Base-by-base conservation (phyloP, 768 basidiomycete species). In the Paxillus ammoniavirescens region DNA sequence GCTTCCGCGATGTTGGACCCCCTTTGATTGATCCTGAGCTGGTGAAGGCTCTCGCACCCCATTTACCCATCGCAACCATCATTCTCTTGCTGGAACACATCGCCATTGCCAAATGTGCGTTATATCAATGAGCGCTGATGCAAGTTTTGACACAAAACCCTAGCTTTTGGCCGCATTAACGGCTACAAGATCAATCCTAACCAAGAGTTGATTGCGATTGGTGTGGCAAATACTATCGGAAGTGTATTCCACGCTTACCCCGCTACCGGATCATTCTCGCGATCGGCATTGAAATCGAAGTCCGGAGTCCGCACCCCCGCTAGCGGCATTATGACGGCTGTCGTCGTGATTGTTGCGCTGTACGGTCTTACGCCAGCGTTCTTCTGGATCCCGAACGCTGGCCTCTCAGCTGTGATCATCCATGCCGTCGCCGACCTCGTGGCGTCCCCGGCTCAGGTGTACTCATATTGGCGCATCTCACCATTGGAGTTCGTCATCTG, bases 201-300 rank as follows among this genome's bases (percentile, higher is more conserved):
- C 72, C 94, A 97, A 70, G 95, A 97, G 69, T 79, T 98, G 46
- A 90, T 98, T 61, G 94, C 96, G 40, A 98, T 99, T 60, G 96
- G 96, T n/a, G 92, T 98, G 17, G 90, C 93, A 15, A 96, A 96
- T 70, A 91, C 91, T 1, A 65, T 97, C 57, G 96, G 96, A 3
- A 88, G 91, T 14, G 76, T 90, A 60, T 98, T 99, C 70, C 81
- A 73, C 49, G 96, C 94, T 0, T 98, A 97, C 69, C 95, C 97
- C 8, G 92, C 96, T 0, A 99, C 97, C 12, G 97, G 97, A 2
- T 98, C 95, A 1, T 99, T 99, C 81, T 97, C 95, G 37, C 90
- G 97, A n/a, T 91, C 94, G 3, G 97, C 97, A 2, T 77, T 99
- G 65, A 94, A 97, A 72, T 85, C 91, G 30, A 98, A 96, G 71